phyloP scores from a whole-genome alignment of 2,329 filamentous ascomycete species.

The Alternaria sp. region DNA sequence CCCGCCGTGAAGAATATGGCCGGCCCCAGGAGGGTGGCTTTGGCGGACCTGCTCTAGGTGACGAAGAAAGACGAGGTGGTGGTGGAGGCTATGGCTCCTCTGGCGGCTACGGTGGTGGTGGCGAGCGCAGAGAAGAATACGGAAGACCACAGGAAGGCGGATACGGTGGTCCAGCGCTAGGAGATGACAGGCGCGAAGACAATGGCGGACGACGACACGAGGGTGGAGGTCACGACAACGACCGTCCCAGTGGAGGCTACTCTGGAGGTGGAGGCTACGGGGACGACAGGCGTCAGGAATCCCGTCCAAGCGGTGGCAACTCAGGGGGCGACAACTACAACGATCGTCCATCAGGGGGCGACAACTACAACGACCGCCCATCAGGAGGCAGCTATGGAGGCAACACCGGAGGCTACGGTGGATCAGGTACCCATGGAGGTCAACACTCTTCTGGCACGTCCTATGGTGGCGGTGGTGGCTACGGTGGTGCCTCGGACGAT shows the following conservation, averaged over 20 bases:
- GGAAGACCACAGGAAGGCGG: constrained; percentile 18
- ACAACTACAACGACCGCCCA: constrained; percentile 33
- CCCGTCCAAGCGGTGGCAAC: constrained; percentile 1
- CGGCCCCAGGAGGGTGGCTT: constrained; percentile 26
- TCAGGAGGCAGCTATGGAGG: constrained; percentile 30
- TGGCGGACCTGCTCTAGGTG: constrained; percentile 21
- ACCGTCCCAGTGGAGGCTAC: constrained; percentile 7
- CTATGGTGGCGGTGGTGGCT: constrained; percentile 53
- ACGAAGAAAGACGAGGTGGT: constrained; percentile 18
- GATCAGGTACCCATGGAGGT: constrained; percentile 35
- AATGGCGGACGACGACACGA: constrained; percentile 22
- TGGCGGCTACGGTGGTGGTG: constrained; percentile 16
- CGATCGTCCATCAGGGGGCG: constrained; percentile 35
- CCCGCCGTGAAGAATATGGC: constrained; percentile 30
- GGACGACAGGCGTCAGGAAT: constrained; percentile 14
- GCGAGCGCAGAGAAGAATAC: constrained; percentile 23
- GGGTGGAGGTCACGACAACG: constrained; percentile 8
- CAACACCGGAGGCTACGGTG: constrained; percentile 29
- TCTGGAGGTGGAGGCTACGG: constrained; percentile 19
- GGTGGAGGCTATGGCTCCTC: constrained; percentile 19
- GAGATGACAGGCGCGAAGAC: constrained; percentile 20
- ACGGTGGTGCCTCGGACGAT: constrained; percentile 57
- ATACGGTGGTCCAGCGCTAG: constrained; percentile 10
- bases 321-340: constrained; percentile 20
- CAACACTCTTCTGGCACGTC: constrained; percentile 54